Evolutionary conservation across 345 rosid species (phyloP).

Genomic region (Eutrema heterophyllum): DNA sequence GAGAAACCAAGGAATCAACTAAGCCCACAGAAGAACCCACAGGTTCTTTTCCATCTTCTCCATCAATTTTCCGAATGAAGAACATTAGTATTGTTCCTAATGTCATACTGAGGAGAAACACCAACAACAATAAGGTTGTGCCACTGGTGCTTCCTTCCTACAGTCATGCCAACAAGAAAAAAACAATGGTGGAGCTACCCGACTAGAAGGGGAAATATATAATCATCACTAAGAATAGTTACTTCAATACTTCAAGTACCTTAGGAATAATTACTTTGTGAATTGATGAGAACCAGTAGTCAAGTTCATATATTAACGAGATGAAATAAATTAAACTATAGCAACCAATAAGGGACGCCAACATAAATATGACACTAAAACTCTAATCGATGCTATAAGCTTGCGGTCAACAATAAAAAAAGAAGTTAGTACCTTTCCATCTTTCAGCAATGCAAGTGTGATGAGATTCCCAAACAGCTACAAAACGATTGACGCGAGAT

Average conservation of each 20-base stretch:
- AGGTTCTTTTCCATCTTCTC: slow-evolving; percentile 43
- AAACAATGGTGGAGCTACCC: slow-evolving; percentile 13
- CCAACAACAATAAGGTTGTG: slow-evolving; percentile 63
- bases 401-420: neutral
- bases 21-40: slow-evolving; percentile 45
- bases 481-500: slow-evolving; percentile 15
- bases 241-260: neutral
- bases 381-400: neutral
- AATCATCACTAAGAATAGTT: neutral
- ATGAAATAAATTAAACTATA: neutral
- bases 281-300: neutral
- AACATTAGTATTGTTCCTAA: slow-evolving; percentile 72
- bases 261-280: neutral
- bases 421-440: slow-evolving; percentile 44
- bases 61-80: slow-evolving; percentile 66
- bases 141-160: slow-evolving; percentile 73
- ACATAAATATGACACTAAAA: neutral
- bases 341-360: neutral
- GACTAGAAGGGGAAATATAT: neutral
- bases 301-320: neutral
- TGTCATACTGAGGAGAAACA: slow-evolving; percentile 73
- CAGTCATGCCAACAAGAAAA: slow-evolving; percentile 27
- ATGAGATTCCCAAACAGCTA: slow-evolving; percentile 88
- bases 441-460: slow-evolving; percentile 63
- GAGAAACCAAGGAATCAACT: slow-evolving; percentile 44